A percentile compares a stretch with the other conserved stretches of the same genome.
phyloP scores from a whole-genome alignment of 192 early-diverging fungal genomes.

The Podochytrium sp. region DNA sequence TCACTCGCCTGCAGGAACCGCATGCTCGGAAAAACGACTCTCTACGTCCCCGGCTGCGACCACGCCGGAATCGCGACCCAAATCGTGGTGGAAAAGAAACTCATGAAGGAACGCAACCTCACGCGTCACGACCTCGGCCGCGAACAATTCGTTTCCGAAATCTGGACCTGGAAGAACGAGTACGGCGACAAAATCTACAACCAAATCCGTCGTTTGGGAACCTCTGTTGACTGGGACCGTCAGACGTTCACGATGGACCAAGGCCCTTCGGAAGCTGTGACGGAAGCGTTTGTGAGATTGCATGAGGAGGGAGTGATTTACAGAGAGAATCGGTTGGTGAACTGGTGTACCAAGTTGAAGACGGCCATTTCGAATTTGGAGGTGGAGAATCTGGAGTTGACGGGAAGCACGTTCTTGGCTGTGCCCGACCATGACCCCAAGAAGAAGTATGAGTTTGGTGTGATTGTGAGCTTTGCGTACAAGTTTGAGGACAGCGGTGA shows the following conservation, averaged over 20 bases:
- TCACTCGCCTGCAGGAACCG: constrained; percentile 62
- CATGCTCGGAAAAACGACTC: constrained; percentile 93
- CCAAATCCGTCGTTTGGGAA: constrained; percentile 88
- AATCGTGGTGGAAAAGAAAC: constrained; percentile 93
- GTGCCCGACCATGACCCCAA: constrained; percentile 92
- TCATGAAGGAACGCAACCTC: constrained; percentile 81
- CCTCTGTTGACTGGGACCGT: constrained; percentile 92
- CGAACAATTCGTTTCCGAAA: constrained; percentile 82
- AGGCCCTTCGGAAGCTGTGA: constrained; percentile 68
- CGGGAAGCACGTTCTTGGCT: constrained; percentile 80
- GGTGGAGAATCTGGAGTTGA: constrained; percentile 87
- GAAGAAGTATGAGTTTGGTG: constrained; percentile 99
- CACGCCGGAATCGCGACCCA: constrained; percentile 98
- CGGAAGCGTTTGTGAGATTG: constrained; percentile 92
- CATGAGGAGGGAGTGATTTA: constrained; percentile 96
- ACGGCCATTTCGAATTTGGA: constrained; percentile 97
- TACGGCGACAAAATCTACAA: constrained; percentile 71
- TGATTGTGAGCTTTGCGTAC: constrained; percentile 94
- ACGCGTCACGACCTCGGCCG: constrained; percentile 95
- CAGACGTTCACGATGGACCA: constrained; percentile 93
- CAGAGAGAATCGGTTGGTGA: constrained; percentile 94
- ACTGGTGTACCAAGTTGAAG: constrained; percentile 97
- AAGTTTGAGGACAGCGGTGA: constrained; percentile 73
- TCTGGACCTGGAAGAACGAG: constrained; percentile 95
- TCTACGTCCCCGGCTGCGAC: constrained; percentile 94